Conservation (phyloP, 108 stramenopile species). For the Aurantiochytrium sp. region DNA sequence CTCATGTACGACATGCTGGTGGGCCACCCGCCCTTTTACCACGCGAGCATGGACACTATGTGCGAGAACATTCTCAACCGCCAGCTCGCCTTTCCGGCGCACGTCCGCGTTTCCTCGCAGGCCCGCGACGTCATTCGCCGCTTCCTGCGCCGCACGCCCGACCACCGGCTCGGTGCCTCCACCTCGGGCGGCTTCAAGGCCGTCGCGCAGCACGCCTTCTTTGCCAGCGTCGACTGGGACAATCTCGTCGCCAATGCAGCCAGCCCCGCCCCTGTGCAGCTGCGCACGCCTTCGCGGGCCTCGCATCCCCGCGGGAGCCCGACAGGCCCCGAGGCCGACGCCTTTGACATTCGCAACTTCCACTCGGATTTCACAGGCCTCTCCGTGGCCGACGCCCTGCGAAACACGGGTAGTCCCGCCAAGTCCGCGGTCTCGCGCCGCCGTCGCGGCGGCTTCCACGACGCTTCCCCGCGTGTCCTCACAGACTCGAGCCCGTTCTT, state of each 20-base stretch:
- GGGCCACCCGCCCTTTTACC: constrained; percentile 37
- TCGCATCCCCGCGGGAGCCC: neutral
- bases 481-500: neutral
- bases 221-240: constrained; percentile 82
- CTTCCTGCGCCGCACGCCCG: neutral
- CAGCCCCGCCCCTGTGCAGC: neutral
- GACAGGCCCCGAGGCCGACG: neutral
- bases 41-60: neutral
- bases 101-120: neutral
- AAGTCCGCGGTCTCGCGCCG: neutral
- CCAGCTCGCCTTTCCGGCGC: neutral
- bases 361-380: neutral
- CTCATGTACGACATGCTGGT: constrained; percentile 58
- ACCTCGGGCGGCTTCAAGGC: constrained; percentile 40
- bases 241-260: constrained; percentile 52
- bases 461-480: neutral
- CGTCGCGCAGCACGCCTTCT: constrained; percentile 75
- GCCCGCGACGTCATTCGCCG: neutral
- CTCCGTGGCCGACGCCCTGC: neutral
- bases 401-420: neutral
- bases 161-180: neutral
- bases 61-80: constrained; percentile 21
- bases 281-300: neutral
- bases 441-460: neutral
- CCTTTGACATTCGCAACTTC: neutral